phyloP scores from a whole-genome alignment of 495 filamentous ascomycete genomes.

The Neohortaea acidophila region DNA sequence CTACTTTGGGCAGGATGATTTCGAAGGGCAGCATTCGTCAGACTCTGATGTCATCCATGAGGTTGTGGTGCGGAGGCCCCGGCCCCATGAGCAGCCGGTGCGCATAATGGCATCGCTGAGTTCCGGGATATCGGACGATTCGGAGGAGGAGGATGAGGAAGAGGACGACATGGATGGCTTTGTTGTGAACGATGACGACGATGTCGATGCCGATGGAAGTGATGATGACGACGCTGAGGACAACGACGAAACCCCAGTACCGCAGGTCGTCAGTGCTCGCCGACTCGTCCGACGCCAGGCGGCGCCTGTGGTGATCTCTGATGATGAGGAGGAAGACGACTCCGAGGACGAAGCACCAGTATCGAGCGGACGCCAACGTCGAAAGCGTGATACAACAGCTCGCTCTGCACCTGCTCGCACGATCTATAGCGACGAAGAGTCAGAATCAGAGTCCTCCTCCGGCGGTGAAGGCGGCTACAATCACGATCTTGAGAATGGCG shows the following conservation, averaged over 20 bases:
- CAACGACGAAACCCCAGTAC: constrained; percentile 4
- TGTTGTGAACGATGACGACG: constrained; percentile 19
- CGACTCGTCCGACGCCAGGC: background rate
- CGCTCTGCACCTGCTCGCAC: background rate
- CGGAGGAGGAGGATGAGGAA: constrained; percentile 25
- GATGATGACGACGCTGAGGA: background rate
- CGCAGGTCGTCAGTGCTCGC: background rate
- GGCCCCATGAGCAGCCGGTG: too few species aligned
- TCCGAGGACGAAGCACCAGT: constrained; percentile 15
- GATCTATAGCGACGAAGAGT: constrained; percentile 11
- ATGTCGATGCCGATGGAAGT: background rate
- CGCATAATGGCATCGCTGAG: background rate
- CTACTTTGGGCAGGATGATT: background rate
- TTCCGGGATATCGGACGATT: constrained; percentile 1
- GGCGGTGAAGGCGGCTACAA: constrained; percentile 3
- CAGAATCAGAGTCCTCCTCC: constrained; percentile 3
- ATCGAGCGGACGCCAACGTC: constrained; percentile 1
- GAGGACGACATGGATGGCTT: constrained; percentile 23
- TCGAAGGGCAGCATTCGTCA: too few species aligned
- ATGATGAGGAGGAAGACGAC: constrained; percentile 13
- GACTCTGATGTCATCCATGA: too few species aligned
- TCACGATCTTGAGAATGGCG: constrained; percentile 6
- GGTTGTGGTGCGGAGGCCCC: too few species aligned
- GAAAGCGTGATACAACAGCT: constrained; percentile 3
- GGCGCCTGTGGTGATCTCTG: constrained; percentile 7